These are phyloP conservation scores for Lobosporangium transversale DNA, from an alignment of 192 early-diverging fungal species.

Conservation along the genomic window DNA sequence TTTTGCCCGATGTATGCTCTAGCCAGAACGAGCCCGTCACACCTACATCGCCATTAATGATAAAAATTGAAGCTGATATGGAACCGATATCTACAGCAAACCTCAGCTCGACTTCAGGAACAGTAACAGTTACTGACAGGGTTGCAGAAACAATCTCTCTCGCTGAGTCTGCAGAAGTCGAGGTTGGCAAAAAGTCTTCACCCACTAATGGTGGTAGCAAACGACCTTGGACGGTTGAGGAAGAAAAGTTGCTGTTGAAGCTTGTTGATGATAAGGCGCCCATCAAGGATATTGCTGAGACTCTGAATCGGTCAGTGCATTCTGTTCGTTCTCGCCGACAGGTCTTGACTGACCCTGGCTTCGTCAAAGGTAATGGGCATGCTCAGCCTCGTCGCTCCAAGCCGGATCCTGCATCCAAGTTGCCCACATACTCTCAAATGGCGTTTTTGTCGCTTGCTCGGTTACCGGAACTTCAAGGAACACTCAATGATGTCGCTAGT, in stretches of 20 bases:
- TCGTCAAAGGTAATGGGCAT: conserved; percentile 51
- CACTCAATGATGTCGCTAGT: conserved; percentile 49
- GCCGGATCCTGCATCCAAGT: conserved; percentile 44
- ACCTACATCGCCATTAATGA: conserved; percentile 20
- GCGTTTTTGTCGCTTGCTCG: conserved; percentile 48
- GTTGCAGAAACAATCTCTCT: no score
- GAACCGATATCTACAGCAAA: neutral
- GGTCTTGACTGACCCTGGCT: conserved; percentile 48
- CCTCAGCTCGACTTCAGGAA: neutral
- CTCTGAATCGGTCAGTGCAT: conserved; percentile 45
- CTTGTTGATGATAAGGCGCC: conserved; percentile 24
- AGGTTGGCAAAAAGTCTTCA: neutral
- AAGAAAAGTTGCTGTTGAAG: conserved; percentile 39
- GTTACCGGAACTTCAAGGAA: conserved; percentile 40
- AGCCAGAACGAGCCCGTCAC: conserved; percentile 16
- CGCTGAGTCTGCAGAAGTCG: neutral
- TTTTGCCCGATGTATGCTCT: neutral
- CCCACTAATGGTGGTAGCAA: conserved; percentile 21
- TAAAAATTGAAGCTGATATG: neutral
- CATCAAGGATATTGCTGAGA: conserved; percentile 48
- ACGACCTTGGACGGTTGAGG: conserved; percentile 46
- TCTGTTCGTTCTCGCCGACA: conserved; percentile 51
- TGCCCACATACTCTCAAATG: conserved; percentile 51
- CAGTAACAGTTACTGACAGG: neutral
- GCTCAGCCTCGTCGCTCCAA: conserved; percentile 47